Evolutionary conservation across 2,329 filamentous ascomycete species (phyloP), one percentile per base, ranked within the genome.

Genomic region (Hymenoscyphus salicellus): DNA sequence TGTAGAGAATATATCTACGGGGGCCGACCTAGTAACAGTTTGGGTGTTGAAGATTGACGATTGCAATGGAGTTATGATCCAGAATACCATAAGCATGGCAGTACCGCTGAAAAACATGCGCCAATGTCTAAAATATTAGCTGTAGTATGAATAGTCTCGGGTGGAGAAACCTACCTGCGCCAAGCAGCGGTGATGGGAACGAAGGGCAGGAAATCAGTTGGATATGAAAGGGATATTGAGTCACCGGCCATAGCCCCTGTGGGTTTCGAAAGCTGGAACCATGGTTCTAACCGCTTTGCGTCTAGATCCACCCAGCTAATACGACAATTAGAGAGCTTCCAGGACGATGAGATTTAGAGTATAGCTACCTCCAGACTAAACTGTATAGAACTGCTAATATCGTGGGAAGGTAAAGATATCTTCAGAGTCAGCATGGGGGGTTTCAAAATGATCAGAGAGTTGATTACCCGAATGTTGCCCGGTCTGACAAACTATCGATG

Each of bases 221-320:
- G 85, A 43, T 89, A 89, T 0, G 81, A 77, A 0, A 89, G 58
- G 0, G 86, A 74, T 0, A 89, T 17, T 0, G 83, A 85, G 0
- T 83, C 69, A 5, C 76, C 73, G 0, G 78, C 83, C 0, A 68
- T 68, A 0, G 82, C 82, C 0, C 85, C 85, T 0, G 71, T 68
- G 0, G 69, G 16, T 10, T 79, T 81, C 0, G 84, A 86, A 0
- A 89, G 62, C 26, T 87, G 83, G 11, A 86, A 81, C 77, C 82
- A 89, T 0, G 86, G 86, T 38, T 89, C 85, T 55, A 88, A 75
- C 0, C 86, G 70, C 64, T 86, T 86, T 0, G 80, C 76, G 41
- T 89, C 84, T 0, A 88, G 71, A 60, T 89, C 86, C 0, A 87
- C 78, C 84, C 85, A 86, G 2, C 78, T 80, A 5, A 8, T 7